Conservation (phyloP, 495 filamentous ascomycete species). For the Aspergillus sparsus region DNA sequence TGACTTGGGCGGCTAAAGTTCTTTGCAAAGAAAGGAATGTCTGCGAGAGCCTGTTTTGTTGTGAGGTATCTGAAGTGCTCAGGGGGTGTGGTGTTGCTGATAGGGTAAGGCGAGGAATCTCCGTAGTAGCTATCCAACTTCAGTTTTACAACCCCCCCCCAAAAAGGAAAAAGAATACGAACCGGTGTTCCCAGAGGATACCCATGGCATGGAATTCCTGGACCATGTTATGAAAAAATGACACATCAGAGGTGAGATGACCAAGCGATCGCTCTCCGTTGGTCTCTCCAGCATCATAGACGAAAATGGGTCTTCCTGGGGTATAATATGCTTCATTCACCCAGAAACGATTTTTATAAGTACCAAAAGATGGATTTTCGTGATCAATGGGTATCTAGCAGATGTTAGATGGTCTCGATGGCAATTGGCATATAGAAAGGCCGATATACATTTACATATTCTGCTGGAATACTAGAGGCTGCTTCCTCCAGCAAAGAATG, state of each 20-base stretch:
- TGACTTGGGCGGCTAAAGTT: conserved; percentile 45
- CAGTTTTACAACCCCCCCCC: not conserved
- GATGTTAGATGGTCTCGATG: not conserved
- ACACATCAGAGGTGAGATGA: conserved; percentile 40
- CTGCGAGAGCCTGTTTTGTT: conserved; percentile 54
- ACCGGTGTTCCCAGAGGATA: conserved; percentile 62
- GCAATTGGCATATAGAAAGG: not conserved
- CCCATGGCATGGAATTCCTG: conserved; percentile 53
- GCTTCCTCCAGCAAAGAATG: conserved; percentile 10
- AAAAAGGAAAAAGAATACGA: conserved; percentile 5
- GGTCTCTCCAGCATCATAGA: conserved; percentile 55
- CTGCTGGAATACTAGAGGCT: conserved; percentile 11
- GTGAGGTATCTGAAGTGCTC: conserved; percentile 53
- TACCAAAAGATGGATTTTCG: conserved; percentile 39
- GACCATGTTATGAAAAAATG: conserved; percentile 47
- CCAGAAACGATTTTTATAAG: conserved; percentile 58
- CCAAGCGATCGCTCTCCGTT: conserved; percentile 31
- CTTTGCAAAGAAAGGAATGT: conserved; percentile 53
- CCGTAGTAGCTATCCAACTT: conserved; percentile 49
- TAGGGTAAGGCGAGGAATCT: conserved; percentile 49
- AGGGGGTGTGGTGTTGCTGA: conserved; percentile 45
- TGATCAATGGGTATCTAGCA: conserved; percentile 51
- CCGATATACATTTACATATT: conserved; percentile 32
- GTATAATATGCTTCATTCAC: conserved; percentile 51
- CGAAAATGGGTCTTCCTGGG: conserved; percentile 53